Base-by-base conservation (phyloP, 306 rosid genomes). In the Vigna nakashimae region DNA sequence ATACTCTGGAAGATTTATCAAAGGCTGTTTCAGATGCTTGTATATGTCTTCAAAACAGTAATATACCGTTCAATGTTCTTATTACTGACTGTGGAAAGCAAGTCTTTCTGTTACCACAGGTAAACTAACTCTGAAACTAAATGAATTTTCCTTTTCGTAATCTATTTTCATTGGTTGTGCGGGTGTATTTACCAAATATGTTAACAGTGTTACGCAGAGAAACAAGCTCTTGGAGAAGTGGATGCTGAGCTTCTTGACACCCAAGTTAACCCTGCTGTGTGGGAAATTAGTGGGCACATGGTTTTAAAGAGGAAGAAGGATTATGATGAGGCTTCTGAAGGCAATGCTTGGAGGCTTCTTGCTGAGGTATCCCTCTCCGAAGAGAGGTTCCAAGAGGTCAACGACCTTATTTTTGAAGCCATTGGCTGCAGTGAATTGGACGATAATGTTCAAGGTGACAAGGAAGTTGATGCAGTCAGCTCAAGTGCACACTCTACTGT, bases 231-330 rank as follows among this genome's bases (percentile, higher is more conserved):
- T 5, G 98, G 96, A 75, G 97, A 94, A 85, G 98, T 94, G 84
- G 81, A 86, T 34, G 86, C 91, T 22, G 98, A 94, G 87, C 85
- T 94, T 50, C 91, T 94, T 56, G 98, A 94, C 84, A 94, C 98
- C 17, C 98, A 94, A 88, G 98, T 94, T 82, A 93, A 93, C 71
- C 98, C 98, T n/a, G 98, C 98, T 3, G 98, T 91, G 75, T 93
- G 98, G 98, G 98, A 94, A 77, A 91, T 91, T 20, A 94, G 98
- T 26, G 98, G 98, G 30, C 98, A 94, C 87, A 94, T 94, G 96
- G 98, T 94, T 73, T 70, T 94, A 60, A 94, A 94, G 91, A 89
- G 98, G 90, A 91, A 84, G 87, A 81, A 88, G 84, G 98, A 94
- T 76, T 94, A 78, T n/a, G 96, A 90, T 0, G 98, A 90, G 85